A percentile compares a stretch with the other conserved stretches of the same genome.
These are phyloP conservation scores for Didymella keratinophila DNA, from an alignment of 2,329 filamentous ascomycete genomes.

Conservation along the genomic window DNA sequence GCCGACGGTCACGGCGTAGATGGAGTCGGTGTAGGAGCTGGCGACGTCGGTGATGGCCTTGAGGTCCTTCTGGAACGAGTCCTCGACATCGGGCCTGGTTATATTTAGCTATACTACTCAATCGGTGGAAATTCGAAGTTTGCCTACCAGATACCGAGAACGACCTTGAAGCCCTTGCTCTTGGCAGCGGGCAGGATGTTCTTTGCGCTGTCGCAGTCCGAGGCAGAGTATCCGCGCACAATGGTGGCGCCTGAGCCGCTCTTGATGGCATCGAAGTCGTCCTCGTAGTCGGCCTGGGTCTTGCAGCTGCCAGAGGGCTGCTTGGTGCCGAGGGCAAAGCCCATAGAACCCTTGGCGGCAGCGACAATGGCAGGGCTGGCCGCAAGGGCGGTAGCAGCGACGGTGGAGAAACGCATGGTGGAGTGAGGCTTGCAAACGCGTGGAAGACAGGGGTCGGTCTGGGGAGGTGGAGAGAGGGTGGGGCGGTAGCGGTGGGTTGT, in stretches of 20 bases:
- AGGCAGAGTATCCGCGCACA: conserved; percentile 72
- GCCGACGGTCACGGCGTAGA: conserved; percentile 74
- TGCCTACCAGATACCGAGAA: conserved; percentile 73
- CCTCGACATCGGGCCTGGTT: conserved; percentile 67
- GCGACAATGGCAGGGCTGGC: conserved; percentile 58
- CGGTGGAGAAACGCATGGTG: conserved; percentile 48
- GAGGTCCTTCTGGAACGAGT: conserved; percentile 68
- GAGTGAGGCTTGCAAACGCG: conserved; percentile 9
- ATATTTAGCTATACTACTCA: conserved; percentile 4
- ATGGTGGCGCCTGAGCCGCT: conserved; percentile 59
- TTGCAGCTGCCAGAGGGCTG: conserved; percentile 68
- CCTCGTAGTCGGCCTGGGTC: conserved; percentile 66
- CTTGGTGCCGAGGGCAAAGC: conserved; percentile 73
- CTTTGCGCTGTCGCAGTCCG: conserved; percentile 70
- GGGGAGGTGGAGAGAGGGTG: conserved; percentile 6
- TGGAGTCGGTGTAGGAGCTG: conserved; percentile 61
- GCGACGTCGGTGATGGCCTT: conserved; percentile 62
- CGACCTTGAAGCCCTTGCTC: conserved; percentile 69
- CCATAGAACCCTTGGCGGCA: conserved; percentile 63
- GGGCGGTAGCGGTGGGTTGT: background rate
- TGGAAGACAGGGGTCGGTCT: conserved; percentile 6
- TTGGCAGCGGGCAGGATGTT: conserved; percentile 72
- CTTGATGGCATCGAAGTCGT: conserved; percentile 69
- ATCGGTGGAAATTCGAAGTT: no score
- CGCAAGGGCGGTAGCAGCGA: conserved; percentile 43